Base-by-base conservation (phyloP, 345 rosid genomes). In the Eucalyptus tenuipes region DNA sequence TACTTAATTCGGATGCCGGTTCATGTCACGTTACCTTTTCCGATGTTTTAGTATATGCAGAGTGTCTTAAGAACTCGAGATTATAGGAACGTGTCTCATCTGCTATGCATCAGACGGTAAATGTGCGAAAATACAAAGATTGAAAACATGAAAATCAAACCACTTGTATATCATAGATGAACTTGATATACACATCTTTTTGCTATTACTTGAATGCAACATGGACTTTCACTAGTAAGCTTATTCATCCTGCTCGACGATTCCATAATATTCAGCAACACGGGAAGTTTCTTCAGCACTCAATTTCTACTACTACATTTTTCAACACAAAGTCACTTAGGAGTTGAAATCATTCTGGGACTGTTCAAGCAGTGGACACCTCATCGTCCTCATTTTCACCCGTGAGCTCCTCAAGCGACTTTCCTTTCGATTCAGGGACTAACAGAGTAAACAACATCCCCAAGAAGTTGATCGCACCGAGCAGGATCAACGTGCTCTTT, bases 391-490 rank as follows among this genome's bases (percentile, higher is more conserved):
- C 96, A 10, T 93, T 89, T 88, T 95, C 96, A 17, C 97, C 95
- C 1, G 95, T 91, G 89, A 94, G 88, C 87, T 94, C 96, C 91
- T 94, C 95, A 25, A 94, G 90, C 31, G 96, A 94, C 87, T 87
- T 93, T 10, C 96, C 96, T 47, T 93, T 94, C 1, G 95, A 90
- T 90, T 94, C 96, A 0, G 96, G 96, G n/a, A 93, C 94, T 89
- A 94, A 66, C 89, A 94, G 85, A 3, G 96, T 95, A 90, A 93
- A 95, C 15, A 92, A 4, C 89, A 95, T 86, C 7, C 97, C 97
- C 2, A 92, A 64, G n/a, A 93, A 89, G 89, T 94, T 95, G 47
- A 92, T 29, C 15, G 64, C 90, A 14, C 93, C 97, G 22, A 95
- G 91, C 71, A 92, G 86, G 49, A 95, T 61, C 16, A 94, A 89